Evolutionary conservation across 805 yeast genomes (phyloP), one percentile per base, ranked within the genome.

Genomic region (Barnettozyma vustinii): DNA sequence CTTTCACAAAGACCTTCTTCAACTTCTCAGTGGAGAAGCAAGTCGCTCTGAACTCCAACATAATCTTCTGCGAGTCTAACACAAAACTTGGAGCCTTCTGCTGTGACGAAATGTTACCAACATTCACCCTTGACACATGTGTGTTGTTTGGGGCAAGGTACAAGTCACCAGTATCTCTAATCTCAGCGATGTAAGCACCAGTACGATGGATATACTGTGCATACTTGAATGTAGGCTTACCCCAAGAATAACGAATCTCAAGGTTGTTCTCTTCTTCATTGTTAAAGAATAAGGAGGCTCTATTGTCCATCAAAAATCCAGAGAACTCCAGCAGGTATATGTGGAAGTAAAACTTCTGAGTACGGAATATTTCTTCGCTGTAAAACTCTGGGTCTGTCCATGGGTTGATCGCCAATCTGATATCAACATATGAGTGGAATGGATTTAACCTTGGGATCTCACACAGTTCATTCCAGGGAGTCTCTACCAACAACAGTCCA

Each of bases 171-270:
- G 80, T 82, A 37, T 81, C 87, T 55, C 91, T 72, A 30, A 92
- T 72, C 65, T 92, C 97, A 1, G 94, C 96, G 47, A 94, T 80
- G 58, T 91, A 88, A 1, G 87, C 83, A 2, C 99, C 99, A 0
- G 96, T 81, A 50, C 74, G 76, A 64, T 94, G 99, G 45, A 94
- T 84, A 61, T 86, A 95, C 65, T 94, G 99, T 1, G 88, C 89
- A 64, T 79, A 86, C 59, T 83, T 80, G 70, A 87, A 90, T 32
- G 71, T 72, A 2, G 96, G 95, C 49, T 74, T 78, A 2, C 98
- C 98, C 98, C 98, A 92, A 18, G 96, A 86, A 64, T 90, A 92
- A 16, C 73, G 62, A 19, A 91, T 83, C 41, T 87, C 90, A 57
- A 87, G 79, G 21, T 70, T 71, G 5, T 58, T 69, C 20, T 69